Evolutionary conservation across 352 stramenopile species (phyloP), one percentile per base, ranked within the genome.

Genomic region (Pseudoperonospora humuli): DNA sequence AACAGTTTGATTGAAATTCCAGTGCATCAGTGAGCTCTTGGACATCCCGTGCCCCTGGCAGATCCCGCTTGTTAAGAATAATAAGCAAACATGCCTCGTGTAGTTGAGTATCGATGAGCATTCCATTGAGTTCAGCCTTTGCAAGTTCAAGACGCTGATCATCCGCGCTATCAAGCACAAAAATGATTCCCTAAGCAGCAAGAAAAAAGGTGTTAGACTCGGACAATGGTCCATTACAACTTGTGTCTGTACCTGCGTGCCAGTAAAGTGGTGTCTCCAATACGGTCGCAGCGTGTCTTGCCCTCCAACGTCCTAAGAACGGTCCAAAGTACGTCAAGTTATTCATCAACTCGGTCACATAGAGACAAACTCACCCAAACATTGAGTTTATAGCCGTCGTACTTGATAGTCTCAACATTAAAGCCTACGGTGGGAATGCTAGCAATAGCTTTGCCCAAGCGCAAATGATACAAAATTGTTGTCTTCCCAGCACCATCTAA

Each of bases 221-320:
- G 3, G 7, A 4, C 26, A 5, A 31, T 13, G 14, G 26, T 31
- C 5, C 14, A 5, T 13, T n/a, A n/a, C n/a, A n/a, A n/a, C n/a
- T n/a, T n/a, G n/a, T n/a, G n/a, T n/a, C 10, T 40, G 5, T 56
- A 85, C 71, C 70, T 93, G 75, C 3, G 80, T 90, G 31, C 75
- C 78, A 7, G 77, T 93, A 52, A 89, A 90, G 42, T 89, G 78
- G 54, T 93, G 81, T 20, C 81, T 63, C 78, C 75, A 93, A 32
- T 89, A 89, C 15, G 81, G 78, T 26, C 78, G 65, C 25, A 91
- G 46, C 10, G 74, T 79, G 61, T 93, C 75, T 37, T 89, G 77
- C 0, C 80, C 77, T 19, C 80, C 80, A 13, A 92, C 80, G 45
- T 92, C 79, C 76, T 89, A 51, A 7, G n/a, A n/a, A 20, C 7